Evolutionary conservation across 148 eudicot species (phyloP).

Genomic region (Rhododendron vialii): DNA sequence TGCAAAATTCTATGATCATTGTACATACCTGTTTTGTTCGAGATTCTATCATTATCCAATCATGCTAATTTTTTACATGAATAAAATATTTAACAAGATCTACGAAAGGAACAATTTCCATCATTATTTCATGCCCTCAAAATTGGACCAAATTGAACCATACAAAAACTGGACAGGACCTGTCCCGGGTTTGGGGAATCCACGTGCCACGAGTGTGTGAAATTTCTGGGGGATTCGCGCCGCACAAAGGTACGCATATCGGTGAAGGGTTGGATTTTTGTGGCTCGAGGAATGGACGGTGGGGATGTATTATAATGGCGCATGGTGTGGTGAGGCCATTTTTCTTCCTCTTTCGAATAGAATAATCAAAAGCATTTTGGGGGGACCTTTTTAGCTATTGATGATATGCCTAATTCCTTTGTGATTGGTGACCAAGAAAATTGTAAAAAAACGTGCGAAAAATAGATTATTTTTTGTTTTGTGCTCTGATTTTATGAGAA

Average conservation of each 20-base stretch:
- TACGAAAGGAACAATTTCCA: too few species aligned
- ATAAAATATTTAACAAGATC: too few species aligned
- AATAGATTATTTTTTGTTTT: too few species aligned
- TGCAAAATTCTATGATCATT: too few species aligned
- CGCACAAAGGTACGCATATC: slow-evolving; percentile 10
- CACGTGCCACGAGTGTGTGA: slow-evolving; percentile 17
- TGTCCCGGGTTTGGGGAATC: background rate
- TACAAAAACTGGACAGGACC: background rate
- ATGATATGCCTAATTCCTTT: too few species aligned
- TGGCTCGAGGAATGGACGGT: background rate
- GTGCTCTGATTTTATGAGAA: too few species aligned
- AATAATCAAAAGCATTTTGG: background rate
- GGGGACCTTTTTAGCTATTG: too few species aligned
- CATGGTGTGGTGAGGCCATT: background rate
- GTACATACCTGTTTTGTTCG: too few species aligned
- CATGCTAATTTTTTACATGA: too few species aligned
- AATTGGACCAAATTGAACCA: background rate
- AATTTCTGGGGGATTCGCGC: slow-evolving; percentile 13
- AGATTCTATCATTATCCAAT: too few species aligned
- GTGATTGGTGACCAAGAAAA: too few species aligned
- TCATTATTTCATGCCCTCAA: background rate
- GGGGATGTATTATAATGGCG: background rate
- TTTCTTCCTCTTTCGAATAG: background rate
- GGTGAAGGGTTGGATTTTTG: slow-evolving; percentile 9
- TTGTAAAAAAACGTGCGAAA: too few species aligned